phyloP scores from a whole-genome alignment of 208 protist genomes.

The Leishmania amazonensis region DNA sequence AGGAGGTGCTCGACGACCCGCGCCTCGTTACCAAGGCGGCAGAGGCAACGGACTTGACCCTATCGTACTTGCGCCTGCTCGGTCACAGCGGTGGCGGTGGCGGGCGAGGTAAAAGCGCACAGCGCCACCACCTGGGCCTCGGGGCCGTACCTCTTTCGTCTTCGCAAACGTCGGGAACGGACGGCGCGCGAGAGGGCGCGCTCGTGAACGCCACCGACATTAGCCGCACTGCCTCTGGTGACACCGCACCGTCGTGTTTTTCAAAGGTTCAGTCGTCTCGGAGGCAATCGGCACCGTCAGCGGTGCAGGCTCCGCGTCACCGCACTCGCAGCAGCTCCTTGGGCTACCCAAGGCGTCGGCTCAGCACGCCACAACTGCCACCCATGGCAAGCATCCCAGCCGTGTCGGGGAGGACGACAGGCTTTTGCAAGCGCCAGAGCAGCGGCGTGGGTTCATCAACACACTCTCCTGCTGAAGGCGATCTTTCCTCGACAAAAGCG shows the following conservation, averaged over 20 bases:
- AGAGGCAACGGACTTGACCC: conserved; percentile 48
- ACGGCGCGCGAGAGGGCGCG: neutral
- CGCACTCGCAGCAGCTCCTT: conserved; percentile 2
- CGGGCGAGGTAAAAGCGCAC: neutral
- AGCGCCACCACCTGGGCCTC: neutral
- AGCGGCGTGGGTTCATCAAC: neutral
- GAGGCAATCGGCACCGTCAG: neutral
- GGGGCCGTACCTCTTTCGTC: conserved; percentile 10
- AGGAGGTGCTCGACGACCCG: conserved; percentile 43
- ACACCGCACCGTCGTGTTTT: conserved; percentile 2
- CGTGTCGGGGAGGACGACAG: neutral
- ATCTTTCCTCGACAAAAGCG: neutral
- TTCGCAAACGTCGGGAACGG: neutral
- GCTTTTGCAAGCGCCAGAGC: neutral
- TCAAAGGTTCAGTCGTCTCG: neutral
- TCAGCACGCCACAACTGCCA: conserved; percentile 6
- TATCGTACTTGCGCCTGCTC: conserved; percentile 38
- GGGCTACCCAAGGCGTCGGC: neutral
- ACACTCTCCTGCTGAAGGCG: neutral
- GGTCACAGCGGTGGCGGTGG: conserved; percentile 1
- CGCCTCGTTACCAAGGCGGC: conserved; percentile 49
- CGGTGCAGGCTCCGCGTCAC: neutral
- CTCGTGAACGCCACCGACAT: conserved; percentile 12
- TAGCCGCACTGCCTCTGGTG: neutral
- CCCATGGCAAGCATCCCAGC: neutral